Evolutionary conservation across 2,329 filamentous ascomycete species (phyloP).

Genomic region (Hypoxylon sp.): DNA sequence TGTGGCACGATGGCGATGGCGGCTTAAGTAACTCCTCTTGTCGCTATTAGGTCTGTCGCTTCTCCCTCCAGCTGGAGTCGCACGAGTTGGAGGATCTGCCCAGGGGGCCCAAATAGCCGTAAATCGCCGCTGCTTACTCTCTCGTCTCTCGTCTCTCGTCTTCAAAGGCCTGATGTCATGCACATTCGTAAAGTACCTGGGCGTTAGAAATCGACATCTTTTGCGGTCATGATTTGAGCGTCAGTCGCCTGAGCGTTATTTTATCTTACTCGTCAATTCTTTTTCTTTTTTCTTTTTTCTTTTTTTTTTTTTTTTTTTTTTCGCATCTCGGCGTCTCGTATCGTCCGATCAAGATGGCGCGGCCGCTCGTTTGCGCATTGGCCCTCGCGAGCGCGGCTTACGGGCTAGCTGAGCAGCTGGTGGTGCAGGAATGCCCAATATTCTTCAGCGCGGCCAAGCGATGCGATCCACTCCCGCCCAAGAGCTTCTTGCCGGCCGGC

Average conservation of each 20-base stretch:
- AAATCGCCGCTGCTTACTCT: conserved; percentile 19
- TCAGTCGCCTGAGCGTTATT: conserved; percentile 11
- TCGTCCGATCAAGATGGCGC: conserved; percentile 23
- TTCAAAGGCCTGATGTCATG: conserved; percentile 5
- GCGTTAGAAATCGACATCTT: conserved; percentile 16
- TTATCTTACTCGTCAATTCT: conserved; percentile 1
- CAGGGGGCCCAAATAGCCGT: background rate
- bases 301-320: too few species aligned
- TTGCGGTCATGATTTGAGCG: conserved; percentile 29
- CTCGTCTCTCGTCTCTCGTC: background rate
- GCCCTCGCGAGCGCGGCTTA: conserved; percentile 13
- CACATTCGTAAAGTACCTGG: background rate
- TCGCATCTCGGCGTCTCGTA: background rate
- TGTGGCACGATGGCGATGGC: conserved; percentile 9
- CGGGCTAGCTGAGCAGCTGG: conserved; percentile 15
- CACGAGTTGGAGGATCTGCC: background rate
- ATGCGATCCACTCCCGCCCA: conserved; percentile 45
- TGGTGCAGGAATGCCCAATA: conserved; percentile 40
- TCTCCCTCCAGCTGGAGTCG: conserved; percentile 1
- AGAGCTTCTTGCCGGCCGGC: conserved; percentile 43
- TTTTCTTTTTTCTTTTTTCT: conserved; percentile 6
- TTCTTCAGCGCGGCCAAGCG: conserved; percentile 36
- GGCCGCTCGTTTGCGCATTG: conserved; percentile 18
- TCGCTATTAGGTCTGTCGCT: background rate
- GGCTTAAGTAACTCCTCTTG: conserved; percentile 5